Conservation (phyloP, 371 early-diverging fungal genomes). For the Blyttiomyces sp. region DNA sequence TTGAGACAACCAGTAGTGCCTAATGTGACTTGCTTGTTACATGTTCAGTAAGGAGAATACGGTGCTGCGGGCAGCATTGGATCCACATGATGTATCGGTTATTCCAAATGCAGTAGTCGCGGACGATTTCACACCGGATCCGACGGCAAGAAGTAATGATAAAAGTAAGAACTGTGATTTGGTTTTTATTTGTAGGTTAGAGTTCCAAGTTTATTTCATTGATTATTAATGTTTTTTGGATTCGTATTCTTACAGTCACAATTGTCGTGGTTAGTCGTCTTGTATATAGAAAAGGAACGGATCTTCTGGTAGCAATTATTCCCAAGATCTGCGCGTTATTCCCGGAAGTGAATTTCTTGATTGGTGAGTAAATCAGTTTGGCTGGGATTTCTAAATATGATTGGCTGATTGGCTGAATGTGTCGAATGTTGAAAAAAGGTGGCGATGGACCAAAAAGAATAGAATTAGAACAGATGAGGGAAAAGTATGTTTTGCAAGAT, state of each 20-base stretch:
- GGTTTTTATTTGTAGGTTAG: no score
- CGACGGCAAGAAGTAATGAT: conserved; percentile 67
- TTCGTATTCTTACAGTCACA: conserved; percentile 59
- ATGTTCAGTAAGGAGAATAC: conserved; percentile 91
- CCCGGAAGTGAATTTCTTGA: conserved; percentile 84
- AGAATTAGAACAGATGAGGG: conserved; percentile 97
- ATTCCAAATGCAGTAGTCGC: conserved; percentile 98
- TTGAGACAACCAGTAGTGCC: not conserved
- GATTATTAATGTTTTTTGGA: no score
- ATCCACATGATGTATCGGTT: conserved; percentile 89
- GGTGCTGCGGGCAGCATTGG: conserved; percentile 86
- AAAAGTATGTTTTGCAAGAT: conserved; percentile 87
- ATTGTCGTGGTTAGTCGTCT: conserved; percentile 92
- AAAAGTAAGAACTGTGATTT: conserved; percentile 59
- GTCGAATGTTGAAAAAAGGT: conserved; percentile 34
- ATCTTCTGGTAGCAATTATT: conserved; percentile 88
- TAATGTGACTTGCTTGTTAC: no score
- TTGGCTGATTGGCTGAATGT: not conserved
- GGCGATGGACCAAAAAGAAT: conserved; percentile 98
- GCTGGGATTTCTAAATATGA: not conserved
- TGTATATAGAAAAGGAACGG: conserved; percentile 96
- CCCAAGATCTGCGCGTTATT: conserved; percentile 88
- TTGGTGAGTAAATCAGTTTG: conserved; percentile 68
- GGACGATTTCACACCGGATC: conserved; percentile 84
- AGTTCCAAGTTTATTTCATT: conserved; percentile 2